phyloP scores from a whole-genome alignment of 352 stramenopile species.

The Phytopythium ostracodes region DNA sequence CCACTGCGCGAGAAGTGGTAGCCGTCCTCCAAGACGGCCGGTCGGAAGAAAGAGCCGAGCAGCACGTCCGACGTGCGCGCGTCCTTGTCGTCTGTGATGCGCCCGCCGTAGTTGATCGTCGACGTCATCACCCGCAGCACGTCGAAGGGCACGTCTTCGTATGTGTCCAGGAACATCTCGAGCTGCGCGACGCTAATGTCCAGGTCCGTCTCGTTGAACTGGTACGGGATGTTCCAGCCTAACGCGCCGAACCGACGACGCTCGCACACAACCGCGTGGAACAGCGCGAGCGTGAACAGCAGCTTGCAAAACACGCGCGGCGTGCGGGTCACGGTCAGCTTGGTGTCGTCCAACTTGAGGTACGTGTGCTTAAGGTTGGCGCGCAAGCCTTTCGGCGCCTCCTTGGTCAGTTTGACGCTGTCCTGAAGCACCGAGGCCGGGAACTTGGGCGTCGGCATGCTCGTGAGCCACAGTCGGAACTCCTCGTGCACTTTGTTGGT shows the following conservation, averaged over 20 bases:
- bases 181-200: slow-evolving; percentile 86
- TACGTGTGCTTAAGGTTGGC: slow-evolving; percentile 94
- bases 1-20: slow-evolving; percentile 82
- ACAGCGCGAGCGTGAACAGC: slow-evolving; percentile 92
- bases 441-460: slow-evolving; percentile 75
- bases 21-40: slow-evolving; percentile 66
- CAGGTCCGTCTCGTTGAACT: slow-evolving; percentile 96
- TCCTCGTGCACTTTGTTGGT: slow-evolving; percentile 83
- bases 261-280: slow-evolving; percentile 92
- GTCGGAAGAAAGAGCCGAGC: slow-evolving; percentile 87
- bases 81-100: slow-evolving; percentile 94
- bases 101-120: slow-evolving; percentile 93
- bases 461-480: slow-evolving; percentile 95
- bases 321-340: slow-evolving; percentile 81
- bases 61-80: slow-evolving; percentile 90
- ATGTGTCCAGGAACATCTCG: slow-evolving; percentile 87
- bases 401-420: slow-evolving; percentile 97
- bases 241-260: slow-evolving; percentile 93
- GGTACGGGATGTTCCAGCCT: slow-evolving; percentile 97
- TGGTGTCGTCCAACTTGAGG: slow-evolving; percentile 91
- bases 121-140: slow-evolving; percentile 92
- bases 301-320: slow-evolving; percentile 92
- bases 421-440: slow-evolving; percentile 93
- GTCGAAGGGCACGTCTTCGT: slow-evolving; percentile 81
- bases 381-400: slow-evolving; percentile 91